These are phyloP conservation scores for Groenewaldozyma auringiensis DNA, from an alignment of 1,139 yeast genomes.

Conservation along the genomic window DNA sequence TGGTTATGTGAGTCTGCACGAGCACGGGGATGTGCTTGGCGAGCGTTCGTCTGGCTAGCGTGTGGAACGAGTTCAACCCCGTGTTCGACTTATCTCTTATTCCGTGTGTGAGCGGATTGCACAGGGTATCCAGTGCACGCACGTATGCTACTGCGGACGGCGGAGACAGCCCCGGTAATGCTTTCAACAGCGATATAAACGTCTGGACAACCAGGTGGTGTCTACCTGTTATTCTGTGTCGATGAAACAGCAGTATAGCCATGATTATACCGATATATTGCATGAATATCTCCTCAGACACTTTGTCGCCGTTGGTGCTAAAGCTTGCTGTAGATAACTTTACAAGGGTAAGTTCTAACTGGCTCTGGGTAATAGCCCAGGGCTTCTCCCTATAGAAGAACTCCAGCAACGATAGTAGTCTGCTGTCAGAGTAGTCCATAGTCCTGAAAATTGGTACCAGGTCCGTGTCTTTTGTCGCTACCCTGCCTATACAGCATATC, in stretches of 20 bases:
- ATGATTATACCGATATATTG: conserved; percentile 17
- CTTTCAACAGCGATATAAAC: conserved; percentile 40
- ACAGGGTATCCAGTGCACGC: conserved; percentile 57
- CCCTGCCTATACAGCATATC: not conserved
- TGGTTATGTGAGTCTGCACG: conserved; percentile 42
- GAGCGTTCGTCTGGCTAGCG: conserved; percentile 49
- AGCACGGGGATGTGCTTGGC: conserved; percentile 58
- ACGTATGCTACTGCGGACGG: conserved; percentile 36
- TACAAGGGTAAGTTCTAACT: conserved; percentile 35
- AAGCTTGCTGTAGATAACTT: not conserved
- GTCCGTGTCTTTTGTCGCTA: not conserved
- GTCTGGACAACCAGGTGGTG: conserved; percentile 55
- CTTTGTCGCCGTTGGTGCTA: not conserved
- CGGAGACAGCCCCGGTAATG: conserved; percentile 10
- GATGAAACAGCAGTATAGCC: conserved; percentile 51
- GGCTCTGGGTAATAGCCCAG: conserved; percentile 63
- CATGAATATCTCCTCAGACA: conserved; percentile 9
- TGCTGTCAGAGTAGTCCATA: not conserved
- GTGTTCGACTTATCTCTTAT: conserved; percentile 26
- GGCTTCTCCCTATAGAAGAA: conserved; percentile 40
- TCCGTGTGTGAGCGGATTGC: conserved; percentile 53
- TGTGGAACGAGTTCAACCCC: conserved; percentile 46
- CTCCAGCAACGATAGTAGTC: not conserved
- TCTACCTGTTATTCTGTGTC: conserved; percentile 63
- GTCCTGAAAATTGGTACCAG: not conserved